Evolutionary conservation across 2,329 filamentous ascomycete genomes (phyloP).

Genomic region (Sporothrix brunneoviolacea): DNA sequence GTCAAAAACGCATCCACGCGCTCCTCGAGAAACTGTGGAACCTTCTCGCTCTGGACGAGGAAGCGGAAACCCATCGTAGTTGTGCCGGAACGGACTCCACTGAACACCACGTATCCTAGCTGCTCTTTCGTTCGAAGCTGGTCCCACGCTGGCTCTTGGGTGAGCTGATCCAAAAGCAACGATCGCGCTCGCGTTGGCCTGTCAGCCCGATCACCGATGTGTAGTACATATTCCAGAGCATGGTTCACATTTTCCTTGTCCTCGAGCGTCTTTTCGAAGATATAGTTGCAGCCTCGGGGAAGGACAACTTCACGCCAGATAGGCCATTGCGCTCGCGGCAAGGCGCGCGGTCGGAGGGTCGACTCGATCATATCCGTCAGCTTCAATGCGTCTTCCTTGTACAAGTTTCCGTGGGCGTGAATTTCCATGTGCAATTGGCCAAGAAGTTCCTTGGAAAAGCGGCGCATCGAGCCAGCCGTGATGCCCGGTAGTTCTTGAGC

Average conservation of each 20-base stretch:
- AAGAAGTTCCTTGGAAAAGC: slow-evolving; percentile 74
- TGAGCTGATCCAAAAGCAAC: slow-evolving; percentile 79
- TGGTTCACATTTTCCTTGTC: slow-evolving; percentile 88
- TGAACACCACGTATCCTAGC: slow-evolving; percentile 93
- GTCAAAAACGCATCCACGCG: slow-evolving; percentile 81
- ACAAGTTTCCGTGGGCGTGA: slow-evolving; percentile 84
- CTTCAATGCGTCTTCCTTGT: slow-evolving; percentile 85
- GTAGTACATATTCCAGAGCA: slow-evolving; percentile 72
- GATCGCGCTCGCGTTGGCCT: slow-evolving; percentile 66
- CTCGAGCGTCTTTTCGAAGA: slow-evolving; percentile 73
- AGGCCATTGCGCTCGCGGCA: slow-evolving; percentile 75
- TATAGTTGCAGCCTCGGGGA: slow-evolving; percentile 72
- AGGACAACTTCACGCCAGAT: slow-evolving; percentile 70
- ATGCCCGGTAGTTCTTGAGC: slow-evolving; percentile 69
- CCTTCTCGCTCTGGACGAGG: slow-evolving; percentile 87
- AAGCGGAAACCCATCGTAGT: slow-evolving; percentile 82
- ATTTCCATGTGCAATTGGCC: slow-evolving; percentile 82
- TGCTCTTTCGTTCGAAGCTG: slow-evolving; percentile 95
- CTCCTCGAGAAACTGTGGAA: slow-evolving; percentile 74
- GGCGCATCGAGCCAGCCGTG: slow-evolving; percentile 64
- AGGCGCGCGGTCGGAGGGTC: slow-evolving; percentile 63
- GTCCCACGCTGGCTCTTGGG: slow-evolving; percentile 89
- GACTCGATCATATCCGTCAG: slow-evolving; percentile 77
- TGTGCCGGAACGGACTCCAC: slow-evolving; percentile 62
- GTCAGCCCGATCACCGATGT: slow-evolving; percentile 63